Evolutionary conservation across 2,329 filamentous ascomycete species (phyloP), one percentile per base, ranked within the genome.

Genomic region (Neobulgaria alba): DNA sequence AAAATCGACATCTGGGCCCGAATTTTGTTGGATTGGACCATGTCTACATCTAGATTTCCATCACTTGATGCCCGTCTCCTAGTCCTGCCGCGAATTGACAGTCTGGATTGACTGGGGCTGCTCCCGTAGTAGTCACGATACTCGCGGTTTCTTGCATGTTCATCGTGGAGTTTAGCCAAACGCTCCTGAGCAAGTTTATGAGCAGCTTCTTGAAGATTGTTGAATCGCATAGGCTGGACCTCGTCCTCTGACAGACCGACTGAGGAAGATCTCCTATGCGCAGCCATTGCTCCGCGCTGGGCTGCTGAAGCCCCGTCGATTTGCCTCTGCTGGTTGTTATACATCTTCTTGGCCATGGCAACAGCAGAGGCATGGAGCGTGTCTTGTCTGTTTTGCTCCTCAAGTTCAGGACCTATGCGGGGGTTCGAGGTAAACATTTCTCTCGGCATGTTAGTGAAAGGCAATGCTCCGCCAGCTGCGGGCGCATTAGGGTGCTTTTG

Each of bases 311-410:
- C 58, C 10, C 52, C 59, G 9, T 68, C 60, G 1, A 56, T 56
- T 38, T 66, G 66, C 48, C 64, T 75, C 47, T 85, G 77, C 51
- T 87, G 80, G 23, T 76, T 68, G 9, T 69, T 75, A 57, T 88
- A 95, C 79, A 95, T 90, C 52, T 82, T 77, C 62, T 82, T 84
- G 5, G 89, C 88, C 87, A 95, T 94, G 9, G 84, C 85, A 3
- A 95, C 68, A 2, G 89, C 87, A 15, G 87, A 90, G 20, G 87
- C 85, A 48, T 82, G 82, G 2, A 94, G 67, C 3, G 79, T 77
- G 50, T 87, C 82, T 33, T 80, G 75, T 43, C 75, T 77, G 46
- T 75, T 79, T 59, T 79, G 74, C 55, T 95, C 87, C 30, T 92
- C 81, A 0, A 78, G 65, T 55, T 93, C 85, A 2, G 74, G 66